Evolutionary conservation across 1,139 yeast genomes (phyloP).

Genomic region (Pichia sp.): DNA sequence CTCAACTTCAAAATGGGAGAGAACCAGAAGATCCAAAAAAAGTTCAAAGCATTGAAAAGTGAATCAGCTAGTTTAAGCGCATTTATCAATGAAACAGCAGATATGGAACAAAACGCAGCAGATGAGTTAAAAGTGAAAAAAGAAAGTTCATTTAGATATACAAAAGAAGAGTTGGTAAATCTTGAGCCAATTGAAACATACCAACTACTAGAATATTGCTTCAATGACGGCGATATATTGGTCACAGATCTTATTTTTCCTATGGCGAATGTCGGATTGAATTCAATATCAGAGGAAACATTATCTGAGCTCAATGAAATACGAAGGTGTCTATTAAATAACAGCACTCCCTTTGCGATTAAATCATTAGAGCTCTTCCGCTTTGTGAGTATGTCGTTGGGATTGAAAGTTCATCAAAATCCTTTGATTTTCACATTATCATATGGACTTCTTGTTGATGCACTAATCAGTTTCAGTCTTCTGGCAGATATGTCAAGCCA

Average conservation of each 20-base stretch:
- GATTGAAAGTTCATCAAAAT: constrained; percentile 26
- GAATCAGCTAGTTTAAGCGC: constrained; percentile 3
- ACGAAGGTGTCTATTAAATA: neutral
- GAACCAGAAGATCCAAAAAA: no score
- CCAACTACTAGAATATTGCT: constrained; percentile 7
- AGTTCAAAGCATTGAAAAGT: no score
- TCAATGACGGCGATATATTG: constrained; percentile 9
- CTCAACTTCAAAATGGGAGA: no score
- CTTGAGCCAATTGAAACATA: constrained; percentile 10
- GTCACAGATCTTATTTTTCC: constrained; percentile 18
- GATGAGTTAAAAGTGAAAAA: neutral
- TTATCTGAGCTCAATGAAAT: neutral
- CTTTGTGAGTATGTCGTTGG: constrained; percentile 26
- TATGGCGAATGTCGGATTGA: neutral
- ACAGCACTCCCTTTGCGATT: constrained; percentile 9
- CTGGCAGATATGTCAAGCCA: constrained; percentile 23
- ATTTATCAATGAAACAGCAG: neutral
- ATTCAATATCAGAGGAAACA: neutral
- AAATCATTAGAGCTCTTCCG: constrained; percentile 20
- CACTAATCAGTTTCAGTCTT: constrained; percentile 31
- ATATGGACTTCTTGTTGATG: constrained; percentile 33
- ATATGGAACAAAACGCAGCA: constrained; percentile 2
- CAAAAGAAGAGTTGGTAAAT: constrained; percentile 8
- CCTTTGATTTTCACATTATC: constrained; percentile 31
- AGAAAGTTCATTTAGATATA: constrained; percentile 2